Base-by-base conservation (phyloP, 2,329 filamentous ascomycete genomes). In the Sporothrix mexicana region DNA sequence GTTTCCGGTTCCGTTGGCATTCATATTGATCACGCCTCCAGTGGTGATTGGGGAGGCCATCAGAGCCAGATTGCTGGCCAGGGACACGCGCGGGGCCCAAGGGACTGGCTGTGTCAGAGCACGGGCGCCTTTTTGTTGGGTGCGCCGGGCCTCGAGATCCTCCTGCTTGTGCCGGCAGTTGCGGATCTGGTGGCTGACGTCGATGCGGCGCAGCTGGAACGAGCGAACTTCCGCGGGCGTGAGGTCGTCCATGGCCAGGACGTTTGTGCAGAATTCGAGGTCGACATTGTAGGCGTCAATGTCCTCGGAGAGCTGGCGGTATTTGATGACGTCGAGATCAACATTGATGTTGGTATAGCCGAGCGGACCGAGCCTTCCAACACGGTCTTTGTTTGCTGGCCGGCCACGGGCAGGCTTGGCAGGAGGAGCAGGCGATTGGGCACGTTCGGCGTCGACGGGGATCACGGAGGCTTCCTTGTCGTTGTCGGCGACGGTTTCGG, bases 151-250 rank as follows among this genome's bases (percentile, higher is more conserved):
- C 67, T 78, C 75, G 1, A 84, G 77, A 23, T 77, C 76, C 75
- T 84, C 80, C 57, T 84, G 81, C 30, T 81, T 80, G 75, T 85
- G 83, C 72, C 79, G 79, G 75, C 80, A 80, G 71, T 80, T 78
- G 4, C 84, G 83, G 64, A 85, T 83, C 74, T 84, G 82, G 73
- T 85, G 84, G 25, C 80, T 78, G 36, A 83, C 79, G 68, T 85
- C 84, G 10, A 85, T 76, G 7, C 79, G 77, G 20, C 84, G 83
- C 70, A 85, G 77, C 76, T 84, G 83, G 25, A 84, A 76, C 4
- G 80, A 82, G 23, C 84, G 80, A 0, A 75, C 76, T 76, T 85
- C 84, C 72, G 82, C 80, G 0, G 84, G 80, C 0, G 81, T 83
- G 62, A 85, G 77, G 67, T 81, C 78, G 4, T 76, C 73, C 6